Evolutionary conservation across 2,329 filamentous ascomycete genomes (phyloP).

Genomic region (Xylariaceae sp.): DNA sequence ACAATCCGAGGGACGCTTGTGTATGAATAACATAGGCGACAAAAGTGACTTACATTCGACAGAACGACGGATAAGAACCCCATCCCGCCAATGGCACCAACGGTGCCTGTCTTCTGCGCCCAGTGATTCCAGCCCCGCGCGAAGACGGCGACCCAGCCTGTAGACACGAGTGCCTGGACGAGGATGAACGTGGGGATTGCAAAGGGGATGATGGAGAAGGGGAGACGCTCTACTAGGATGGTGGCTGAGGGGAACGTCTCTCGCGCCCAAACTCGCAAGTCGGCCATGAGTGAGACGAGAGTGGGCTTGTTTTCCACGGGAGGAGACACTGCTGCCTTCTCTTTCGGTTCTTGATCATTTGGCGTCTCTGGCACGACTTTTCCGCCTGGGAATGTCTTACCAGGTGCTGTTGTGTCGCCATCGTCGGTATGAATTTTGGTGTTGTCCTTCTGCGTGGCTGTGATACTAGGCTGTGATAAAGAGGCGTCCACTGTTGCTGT

Average conservation of each 20-base stretch:
- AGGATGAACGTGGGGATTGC: conserved; percentile 1
- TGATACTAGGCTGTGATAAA: too few relatives aligned
- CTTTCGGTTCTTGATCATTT: background rate
- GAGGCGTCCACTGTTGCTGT: too few relatives aligned
- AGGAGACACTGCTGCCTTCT: too few relatives aligned
- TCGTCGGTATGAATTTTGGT: background rate
- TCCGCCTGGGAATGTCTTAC: background rate
- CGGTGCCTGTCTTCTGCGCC: conserved; percentile 1
- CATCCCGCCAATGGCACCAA: background rate
- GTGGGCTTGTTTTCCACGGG: background rate
- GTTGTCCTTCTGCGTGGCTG: background rate
- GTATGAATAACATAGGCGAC: background rate
- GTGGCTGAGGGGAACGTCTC: background rate
- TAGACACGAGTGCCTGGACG: conserved; percentile 1
- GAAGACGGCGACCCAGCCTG: conserved; percentile 1
- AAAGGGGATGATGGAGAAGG: conserved; percentile 1
- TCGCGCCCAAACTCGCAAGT: background rate
- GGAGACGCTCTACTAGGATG: background rate
- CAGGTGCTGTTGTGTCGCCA: too few relatives aligned
- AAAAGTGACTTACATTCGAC: conserved; percentile 1
- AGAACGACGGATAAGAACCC: conserved; percentile 1
- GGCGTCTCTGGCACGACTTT: background rate
- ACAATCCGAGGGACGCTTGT: too few relatives aligned
- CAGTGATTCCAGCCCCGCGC: background rate
- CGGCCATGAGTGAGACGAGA: background rate